Evolutionary conservation across 2,329 filamentous ascomycete genomes (phyloP).

Genomic region (Xylariaceae sp.): DNA sequence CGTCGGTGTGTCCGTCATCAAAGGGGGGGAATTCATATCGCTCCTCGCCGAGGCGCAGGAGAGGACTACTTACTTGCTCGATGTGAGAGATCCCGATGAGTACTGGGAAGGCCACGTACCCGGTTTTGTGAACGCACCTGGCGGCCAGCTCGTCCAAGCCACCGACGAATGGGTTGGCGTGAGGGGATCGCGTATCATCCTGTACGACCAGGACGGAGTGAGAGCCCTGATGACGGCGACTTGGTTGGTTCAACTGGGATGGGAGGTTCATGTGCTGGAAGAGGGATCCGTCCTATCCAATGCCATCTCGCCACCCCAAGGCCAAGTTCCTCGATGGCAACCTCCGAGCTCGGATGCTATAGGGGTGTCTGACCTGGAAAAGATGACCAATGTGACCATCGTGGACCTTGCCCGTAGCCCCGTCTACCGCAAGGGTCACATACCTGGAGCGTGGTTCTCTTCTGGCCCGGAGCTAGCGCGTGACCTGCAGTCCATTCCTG

Average conservation of each 20-base stretch:
- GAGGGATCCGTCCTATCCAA: not conserved
- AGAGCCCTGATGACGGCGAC: not conserved
- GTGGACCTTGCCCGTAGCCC: slow-evolving; percentile 1
- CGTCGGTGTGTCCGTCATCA: not conserved
- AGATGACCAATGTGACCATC: not conserved
- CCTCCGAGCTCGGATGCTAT: not conserved
- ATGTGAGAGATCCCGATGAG: not conserved
- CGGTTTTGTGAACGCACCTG: not conserved
- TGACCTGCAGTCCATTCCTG: not conserved
- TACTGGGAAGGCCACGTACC: not conserved
- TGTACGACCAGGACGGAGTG: slow-evolving; percentile 1
- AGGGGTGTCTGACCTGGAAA: not conserved
- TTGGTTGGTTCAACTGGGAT: not conserved
- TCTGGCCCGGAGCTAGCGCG: slow-evolving; percentile 1
- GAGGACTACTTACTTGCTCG: not conserved
- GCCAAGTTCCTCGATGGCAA: not conserved
- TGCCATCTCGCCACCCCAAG: too few species aligned
- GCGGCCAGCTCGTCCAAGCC: slow-evolving; percentile 1
- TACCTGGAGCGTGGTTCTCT: not conserved
- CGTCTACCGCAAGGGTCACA: not conserved
- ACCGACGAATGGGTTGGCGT: slow-evolving; percentile 1
- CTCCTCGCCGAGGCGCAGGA: not conserved
- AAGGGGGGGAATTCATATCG: not conserved
- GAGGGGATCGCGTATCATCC: not conserved
- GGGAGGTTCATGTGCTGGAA: slow-evolving; percentile 1